Evolutionary conservation across 2,329 filamentous ascomycete species (phyloP), one percentile per base, ranked within the genome.

Genomic region (Fusarium praegraminearum): DNA sequence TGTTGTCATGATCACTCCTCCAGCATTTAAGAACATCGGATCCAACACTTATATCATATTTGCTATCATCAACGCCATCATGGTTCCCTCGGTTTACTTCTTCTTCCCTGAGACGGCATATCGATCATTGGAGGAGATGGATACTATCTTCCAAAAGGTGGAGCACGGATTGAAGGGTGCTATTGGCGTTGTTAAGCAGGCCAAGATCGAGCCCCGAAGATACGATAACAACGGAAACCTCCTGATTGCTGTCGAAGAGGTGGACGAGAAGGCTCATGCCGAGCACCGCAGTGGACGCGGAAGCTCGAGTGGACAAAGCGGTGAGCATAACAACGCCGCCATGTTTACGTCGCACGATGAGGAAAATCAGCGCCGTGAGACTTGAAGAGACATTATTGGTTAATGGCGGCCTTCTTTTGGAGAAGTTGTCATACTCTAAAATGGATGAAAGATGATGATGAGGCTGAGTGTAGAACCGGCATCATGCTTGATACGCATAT

Each of bases 91-190:
- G 5, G 81, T 88, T 26, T 89, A 87, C 76, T 86, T 87, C 78
- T 89, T 89, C 81, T 90, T 87, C 78, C 89, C 89, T 1, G 89
- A 91, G 77, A 91, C 89, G 12, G 86, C 86, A 2, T 87, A 87
- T 73, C 83, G 89, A 41, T 87, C 85, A 3, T 83, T 91, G 22
- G 89, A 91, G 76, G 89, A 91, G 75, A 90, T 91, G 85, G 89
- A 91, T 71, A 80, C 78, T 70, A 89, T 90, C 73, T 90, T 90
- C 79, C 83, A 85, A 68, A 87, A 88, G 73, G 84, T 85, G 2
- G 79, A 80, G 2, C 62, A 65, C 24, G 85, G 86, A 5, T 73
- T 76, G 55, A 65, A 66, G 24, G 80, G 76, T 28, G 78, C 76
- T 20, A 75, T 82, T 15, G 67, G 72, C 18, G 77, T 83, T 7